Evolutionary conservation across 345 rosid species (phyloP), one percentile per base, ranked within the genome.

Genomic region (Moricandia arvensis): DNA sequence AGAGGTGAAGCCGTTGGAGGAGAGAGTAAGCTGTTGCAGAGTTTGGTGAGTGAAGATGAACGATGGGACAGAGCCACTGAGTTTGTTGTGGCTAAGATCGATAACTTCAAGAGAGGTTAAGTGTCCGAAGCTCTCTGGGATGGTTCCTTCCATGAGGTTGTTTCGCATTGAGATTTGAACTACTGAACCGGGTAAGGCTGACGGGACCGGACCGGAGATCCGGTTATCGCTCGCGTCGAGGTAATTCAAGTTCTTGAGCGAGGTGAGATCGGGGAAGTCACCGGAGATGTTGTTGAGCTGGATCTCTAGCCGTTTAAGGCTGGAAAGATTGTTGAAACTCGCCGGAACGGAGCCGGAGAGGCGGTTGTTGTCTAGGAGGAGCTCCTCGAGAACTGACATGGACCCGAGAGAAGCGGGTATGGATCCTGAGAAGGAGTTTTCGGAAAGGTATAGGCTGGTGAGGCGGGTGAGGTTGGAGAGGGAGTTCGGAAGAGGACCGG

Each of bases 11-110:
- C 67, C 72, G 77, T 93, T 90, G 85, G 63, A 79, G n/a, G 96
- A 82, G 74, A 93, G 92, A 16, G 85, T 86, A 53, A 91, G 90
- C 59, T 93, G 98, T 43, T 93, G 91, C 9, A 93, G 90, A 21
- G 96, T 82, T 8, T 86, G 88, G 72, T 83, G 93, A 63, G 64
- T 73, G 81, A 91, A 88, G 63, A 93, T 78, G 47, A 80, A 31
- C 0, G 84, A 74, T 17, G 94, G 90, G 60, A 88, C 77, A 0
- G 87, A 75, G 62, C 80, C 89, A 2, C 61, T 75, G 80, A 93
- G 90, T 10, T 71, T 78, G 84, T 91, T 93, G 83, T 83, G 75
- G 79, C 87, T 88, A 51, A 93, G 81, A 57, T 93, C 98, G 0
- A 91, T 43, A 0, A 93, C 98, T 78, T 93, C 88, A 1, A 93